Percentiles rank a stretch among this genome's conserved stretches.
These are phyloP conservation scores for Isabelozyma rhagii DNA, from an alignment of 805 yeast genomes.

Conservation along the genomic window DNA sequence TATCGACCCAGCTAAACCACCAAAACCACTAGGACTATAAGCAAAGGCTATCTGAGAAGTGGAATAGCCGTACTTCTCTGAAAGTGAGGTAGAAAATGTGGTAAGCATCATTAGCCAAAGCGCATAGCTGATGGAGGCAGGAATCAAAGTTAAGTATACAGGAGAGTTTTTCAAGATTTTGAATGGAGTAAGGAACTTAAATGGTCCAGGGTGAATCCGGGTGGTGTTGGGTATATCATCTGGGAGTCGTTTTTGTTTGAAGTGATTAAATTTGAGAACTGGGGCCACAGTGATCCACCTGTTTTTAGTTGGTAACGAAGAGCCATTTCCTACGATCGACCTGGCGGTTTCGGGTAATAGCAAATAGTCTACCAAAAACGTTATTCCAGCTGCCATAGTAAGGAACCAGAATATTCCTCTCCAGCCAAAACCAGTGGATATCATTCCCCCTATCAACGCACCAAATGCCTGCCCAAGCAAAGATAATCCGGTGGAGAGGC, in stretches of 20 bases:
- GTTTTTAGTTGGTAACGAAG: conserved; percentile 43
- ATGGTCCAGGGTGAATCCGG: conserved; percentile 4
- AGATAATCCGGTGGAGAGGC: conserved; percentile 57
- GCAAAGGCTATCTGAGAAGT: conserved; percentile 61
- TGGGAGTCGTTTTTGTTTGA: conserved; percentile 13
- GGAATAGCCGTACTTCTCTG: conserved; percentile 44
- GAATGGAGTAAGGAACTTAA: conserved; percentile 29
- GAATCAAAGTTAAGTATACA: conserved; percentile 47
- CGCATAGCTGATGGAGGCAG: conserved; percentile 59
- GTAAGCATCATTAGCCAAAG: conserved; percentile 66
- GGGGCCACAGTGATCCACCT: conserved; percentile 30
- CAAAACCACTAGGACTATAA: conserved; percentile 68
- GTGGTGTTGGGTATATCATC: conserved; percentile 15
- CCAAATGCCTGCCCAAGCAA: conserved; percentile 74
- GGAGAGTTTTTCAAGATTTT: conserved; percentile 38
- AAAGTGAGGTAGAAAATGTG: conserved; percentile 53
- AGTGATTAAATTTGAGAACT: conserved; percentile 22
- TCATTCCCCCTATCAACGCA: conserved; percentile 58
- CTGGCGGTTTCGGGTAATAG: conserved; percentile 72
- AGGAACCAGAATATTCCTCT: conserved; percentile 71
- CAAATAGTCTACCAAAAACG: conserved; percentile 24
- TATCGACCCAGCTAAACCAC: conserved; percentile 58
- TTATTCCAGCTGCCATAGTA: conserved; percentile 54
- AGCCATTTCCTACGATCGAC: conserved; percentile 67
- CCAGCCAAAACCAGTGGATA: conserved; percentile 46